Conservation (phyloP, 2,329 filamentous ascomycete species). For the Colletotrichum lentis region DNA sequence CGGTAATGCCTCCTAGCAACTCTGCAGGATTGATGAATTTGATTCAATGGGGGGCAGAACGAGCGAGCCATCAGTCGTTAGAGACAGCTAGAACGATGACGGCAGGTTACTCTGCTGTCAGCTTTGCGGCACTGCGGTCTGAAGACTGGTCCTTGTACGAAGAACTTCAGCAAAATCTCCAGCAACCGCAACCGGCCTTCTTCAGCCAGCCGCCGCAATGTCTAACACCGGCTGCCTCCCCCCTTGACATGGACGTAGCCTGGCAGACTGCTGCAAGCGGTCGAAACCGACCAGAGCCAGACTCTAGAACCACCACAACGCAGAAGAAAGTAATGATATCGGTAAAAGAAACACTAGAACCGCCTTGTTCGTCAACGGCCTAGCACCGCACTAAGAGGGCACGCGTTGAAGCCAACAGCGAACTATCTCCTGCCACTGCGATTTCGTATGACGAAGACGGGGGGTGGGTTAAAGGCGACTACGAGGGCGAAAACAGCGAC, state of each 20-base stretch:
- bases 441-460: too few relatives aligned
- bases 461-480: not conserved
- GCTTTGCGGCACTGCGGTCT: not conserved
- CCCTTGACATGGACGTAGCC: not conserved
- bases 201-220: not conserved
- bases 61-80: too few relatives aligned
- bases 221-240: not conserved
- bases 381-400: not conserved
- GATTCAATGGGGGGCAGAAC: not conserved
- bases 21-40: not conserved
- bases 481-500: not conserved
- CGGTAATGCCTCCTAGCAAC: not conserved
- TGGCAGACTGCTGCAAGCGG: not conserved
- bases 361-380: not conserved
- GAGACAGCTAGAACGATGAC: not conserved
- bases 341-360: not conserved
- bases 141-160: slow-evolving; percentile 2
- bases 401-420: not conserved
- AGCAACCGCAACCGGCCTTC: not conserved
- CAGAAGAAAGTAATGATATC: not conserved
- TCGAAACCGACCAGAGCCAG: not conserved
- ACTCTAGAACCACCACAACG: not conserved
- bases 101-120: not conserved
- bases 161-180: not conserved
- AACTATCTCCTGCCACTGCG: not conserved